A percentile compares a stretch with the other conserved stretches of the same genome.
phyloP scores from a whole-genome alignment of 176 grass and related monocot species.

The Oryza longistaminata region DNA sequence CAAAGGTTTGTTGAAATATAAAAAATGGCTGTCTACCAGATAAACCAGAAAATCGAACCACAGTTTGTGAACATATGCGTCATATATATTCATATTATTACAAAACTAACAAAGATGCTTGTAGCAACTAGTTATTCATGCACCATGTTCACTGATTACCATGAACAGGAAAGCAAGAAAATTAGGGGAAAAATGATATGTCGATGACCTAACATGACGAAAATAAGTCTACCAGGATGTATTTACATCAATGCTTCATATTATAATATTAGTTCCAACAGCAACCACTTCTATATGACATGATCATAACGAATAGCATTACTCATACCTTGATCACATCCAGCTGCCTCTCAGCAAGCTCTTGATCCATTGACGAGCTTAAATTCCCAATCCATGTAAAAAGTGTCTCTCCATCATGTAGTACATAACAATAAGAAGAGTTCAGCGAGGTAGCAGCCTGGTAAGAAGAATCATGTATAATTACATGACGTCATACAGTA shows the following conservation, averaged over 20 bases:
- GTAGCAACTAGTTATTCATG: conserved; percentile 3
- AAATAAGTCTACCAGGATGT: background rate
- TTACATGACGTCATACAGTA: background rate
- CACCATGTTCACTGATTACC: conserved; percentile 8
- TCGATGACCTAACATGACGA: conserved; percentile 8
- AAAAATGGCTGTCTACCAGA: background rate
- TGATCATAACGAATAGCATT: conserved; percentile 30
- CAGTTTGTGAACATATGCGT: background rate
- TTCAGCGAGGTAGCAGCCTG: conserved; percentile 90
- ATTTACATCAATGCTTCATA: background rate
- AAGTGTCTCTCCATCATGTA: conserved; percentile 82
- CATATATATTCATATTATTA: background rate
- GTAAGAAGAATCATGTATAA: conserved; percentile 40
- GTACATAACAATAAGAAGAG: conserved; percentile 96
- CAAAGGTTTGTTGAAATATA: conserved; percentile 4
- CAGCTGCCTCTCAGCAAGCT: conserved; percentile 91
- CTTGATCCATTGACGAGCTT: conserved; percentile 86
- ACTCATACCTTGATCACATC: conserved; percentile 90
- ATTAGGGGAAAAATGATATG: background rate
- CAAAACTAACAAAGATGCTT: conserved; percentile 19
- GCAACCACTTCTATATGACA: conserved; percentile 19
- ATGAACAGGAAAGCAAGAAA: conserved; percentile 27
- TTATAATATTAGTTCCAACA: conserved; percentile 17
- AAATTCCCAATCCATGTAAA: conserved; percentile 97
- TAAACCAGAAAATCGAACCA: conserved; percentile 16